Base-by-base conservation (phyloP, 2,329 filamentous ascomycete genomes). In the Aspergillus eucalypticola region DNA sequence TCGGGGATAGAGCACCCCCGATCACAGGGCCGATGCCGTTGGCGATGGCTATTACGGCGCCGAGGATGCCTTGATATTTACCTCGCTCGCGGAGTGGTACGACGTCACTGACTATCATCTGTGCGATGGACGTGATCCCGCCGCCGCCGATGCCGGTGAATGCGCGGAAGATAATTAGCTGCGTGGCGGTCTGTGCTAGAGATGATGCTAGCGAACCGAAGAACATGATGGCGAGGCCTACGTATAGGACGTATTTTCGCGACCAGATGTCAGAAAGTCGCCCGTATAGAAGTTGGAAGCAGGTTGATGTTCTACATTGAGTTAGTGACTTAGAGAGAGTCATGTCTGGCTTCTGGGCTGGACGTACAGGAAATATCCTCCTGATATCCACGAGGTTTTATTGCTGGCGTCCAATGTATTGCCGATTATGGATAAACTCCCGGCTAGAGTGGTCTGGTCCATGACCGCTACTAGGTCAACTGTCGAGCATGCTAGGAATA, bases 271-370 rank as follows among this genome's bases (percentile, higher is more conserved):
- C 85, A 0, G 84, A 86, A 7, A 87, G 69, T 0, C 85, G 80
- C 21, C 86, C 86, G 69, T 88, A 88, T 3, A 89, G 76, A 53
- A 88, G 83, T 68, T 88, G 86, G 66, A 88, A 89, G 11, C 82
- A 83, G 0, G 86, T 88, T 8, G 86, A 89, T 1, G 90, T 91
- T 32, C 92, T 82, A 49, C 89, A 74, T 61, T 89, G 91, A 3
- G 87, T 89, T 6, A 91, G 90, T 27, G 88, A 88, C 54, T 83
- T 84, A 70, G 89, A 49, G 5, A 70, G 89, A 49, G 5, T 25
- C 13, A 13, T 5, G 8, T 49, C 15, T 27, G 7, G 44, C 4
- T 1, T 2, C 8, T 4, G 15, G 10, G 7, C 32, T 19, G 8
- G 44, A 49, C 21, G 10, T 49, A 49, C 44, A 49, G 4, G n/a